These are phyloP conservation scores for Aspergillus melleus DNA, from an alignment of 2,329 filamentous ascomycete species.

Conservation along the genomic window DNA sequence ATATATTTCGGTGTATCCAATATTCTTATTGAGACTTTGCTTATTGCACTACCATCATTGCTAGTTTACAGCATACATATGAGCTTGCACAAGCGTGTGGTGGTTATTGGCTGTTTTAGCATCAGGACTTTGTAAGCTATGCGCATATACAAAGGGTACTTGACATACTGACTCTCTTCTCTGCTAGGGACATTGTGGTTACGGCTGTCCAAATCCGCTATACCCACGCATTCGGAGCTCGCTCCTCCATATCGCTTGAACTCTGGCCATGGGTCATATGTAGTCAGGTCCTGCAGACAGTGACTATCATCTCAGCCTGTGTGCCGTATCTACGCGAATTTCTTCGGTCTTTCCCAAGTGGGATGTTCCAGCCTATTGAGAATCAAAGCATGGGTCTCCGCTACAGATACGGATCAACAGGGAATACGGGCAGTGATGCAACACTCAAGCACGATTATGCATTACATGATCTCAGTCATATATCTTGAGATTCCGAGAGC, in stretches of 20 bases:
- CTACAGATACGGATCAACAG: background rate
- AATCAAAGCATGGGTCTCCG: background rate
- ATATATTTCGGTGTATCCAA: background rate
- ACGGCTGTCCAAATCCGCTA: background rate
- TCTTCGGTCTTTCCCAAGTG: conserved; percentile 6
- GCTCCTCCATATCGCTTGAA: background rate
- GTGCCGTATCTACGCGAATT: conserved; percentile 11
- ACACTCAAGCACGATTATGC: background rate
- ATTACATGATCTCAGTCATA: background rate
- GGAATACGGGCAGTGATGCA: background rate
- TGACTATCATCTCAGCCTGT: conserved; percentile 4
- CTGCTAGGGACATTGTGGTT: background rate
- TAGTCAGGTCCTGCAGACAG: conserved; percentile 7
- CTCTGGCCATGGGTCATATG: conserved; percentile 7
- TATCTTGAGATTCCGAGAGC: background rate
- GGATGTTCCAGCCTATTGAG: conserved; percentile 1
- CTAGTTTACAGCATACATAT: conserved; percentile 1
- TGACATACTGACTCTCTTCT: background rate
- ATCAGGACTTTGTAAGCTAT: background rate
- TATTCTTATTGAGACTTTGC: background rate
- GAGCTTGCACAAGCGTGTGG: background rate
- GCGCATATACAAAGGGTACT: background rate
- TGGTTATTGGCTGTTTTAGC: conserved; percentile 6
- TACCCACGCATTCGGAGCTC: background rate
- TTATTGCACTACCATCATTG: background rate